Conservation (phyloP, 768 basidiomycete species). For the Lentinula raphanica region DNA sequence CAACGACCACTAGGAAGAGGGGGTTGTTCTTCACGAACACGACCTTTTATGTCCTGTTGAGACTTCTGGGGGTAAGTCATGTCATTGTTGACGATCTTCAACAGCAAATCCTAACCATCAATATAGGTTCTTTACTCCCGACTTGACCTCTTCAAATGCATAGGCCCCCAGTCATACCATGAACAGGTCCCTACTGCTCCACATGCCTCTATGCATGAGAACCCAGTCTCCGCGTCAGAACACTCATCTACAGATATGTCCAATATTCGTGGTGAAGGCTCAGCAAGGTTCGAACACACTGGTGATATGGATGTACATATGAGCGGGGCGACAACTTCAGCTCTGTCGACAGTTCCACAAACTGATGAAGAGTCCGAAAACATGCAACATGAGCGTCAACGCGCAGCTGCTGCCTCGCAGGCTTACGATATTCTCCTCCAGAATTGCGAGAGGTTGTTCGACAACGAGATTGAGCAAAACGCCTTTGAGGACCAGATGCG, state of each 20-base stretch:
- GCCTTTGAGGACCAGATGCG: conserved; percentile 91
- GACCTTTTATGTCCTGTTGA: conserved; percentile 78
- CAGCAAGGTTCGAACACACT: not conserved
- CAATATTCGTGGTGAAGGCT: not conserved
- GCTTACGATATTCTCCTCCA: conserved; percentile 83
- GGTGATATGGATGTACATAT: not conserved
- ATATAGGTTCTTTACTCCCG: conserved; percentile 77
- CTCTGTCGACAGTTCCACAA: conserved; percentile 15
- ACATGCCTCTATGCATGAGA: conserved; percentile 7
- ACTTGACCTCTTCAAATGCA: conserved; percentile 71
- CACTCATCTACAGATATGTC: not conserved
- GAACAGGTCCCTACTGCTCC: conserved; percentile 24
- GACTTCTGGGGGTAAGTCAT: conserved; percentile 74
- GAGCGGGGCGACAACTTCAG: no score
- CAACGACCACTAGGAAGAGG: conserved; percentile 33
- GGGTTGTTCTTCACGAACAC: conserved; percentile 85
- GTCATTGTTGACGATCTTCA: not conserved
- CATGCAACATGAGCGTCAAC: conserved; percentile 17
- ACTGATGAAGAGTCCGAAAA: conserved; percentile 5
- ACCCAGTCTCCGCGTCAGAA: not conserved
- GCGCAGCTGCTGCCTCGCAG: conserved; percentile 47
- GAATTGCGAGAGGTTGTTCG: conserved; percentile 86
- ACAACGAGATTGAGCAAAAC: conserved; percentile 83
- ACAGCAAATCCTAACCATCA: conserved; percentile 8
- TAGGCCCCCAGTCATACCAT: conserved; percentile 27